Evolutionary conservation across 495 filamentous ascomycete species (phyloP).

Genomic region (Geoglossum glabrum): DNA sequence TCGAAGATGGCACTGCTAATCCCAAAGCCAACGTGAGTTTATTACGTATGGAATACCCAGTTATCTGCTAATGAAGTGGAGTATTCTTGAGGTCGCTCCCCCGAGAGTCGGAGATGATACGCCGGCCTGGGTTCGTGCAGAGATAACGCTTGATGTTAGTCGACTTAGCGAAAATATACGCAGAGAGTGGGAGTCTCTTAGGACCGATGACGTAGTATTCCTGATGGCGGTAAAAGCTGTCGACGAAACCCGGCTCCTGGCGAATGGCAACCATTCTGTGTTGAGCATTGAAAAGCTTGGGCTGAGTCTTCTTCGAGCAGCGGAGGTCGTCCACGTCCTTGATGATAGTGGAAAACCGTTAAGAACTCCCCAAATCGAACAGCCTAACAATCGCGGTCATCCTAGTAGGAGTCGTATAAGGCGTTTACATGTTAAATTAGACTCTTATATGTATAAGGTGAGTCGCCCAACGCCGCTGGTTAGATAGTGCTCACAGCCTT

Average conservation of each 20-base stretch:
- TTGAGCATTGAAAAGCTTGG: conserved; percentile 38
- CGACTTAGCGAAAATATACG: conserved; percentile 52
- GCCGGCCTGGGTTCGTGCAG: conserved; percentile 70
- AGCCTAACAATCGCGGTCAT: conserved; percentile 33
- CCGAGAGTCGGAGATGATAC: conserved; percentile 67
- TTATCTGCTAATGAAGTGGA: conserved; percentile 7
- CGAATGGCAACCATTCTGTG: conserved; percentile 30
- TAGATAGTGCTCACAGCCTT: conserved; percentile 2
- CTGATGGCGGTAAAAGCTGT: conserved; percentile 51
- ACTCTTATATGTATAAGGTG: conserved; percentile 52
- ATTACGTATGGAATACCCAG: background rate
- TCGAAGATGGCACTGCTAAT: conserved; percentile 86
- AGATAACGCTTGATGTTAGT: conserved; percentile 74
- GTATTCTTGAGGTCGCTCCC: conserved; percentile 65
- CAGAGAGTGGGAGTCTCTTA: conserved; percentile 78
- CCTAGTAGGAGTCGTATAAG: conserved; percentile 25
- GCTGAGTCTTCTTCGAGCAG: conserved; percentile 53
- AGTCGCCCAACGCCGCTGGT: background rate
- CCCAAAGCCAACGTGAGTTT: conserved; percentile 44
- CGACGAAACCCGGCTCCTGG: conserved; percentile 23
- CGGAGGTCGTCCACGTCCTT: conserved; percentile 69
- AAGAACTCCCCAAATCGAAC: conserved; percentile 32
- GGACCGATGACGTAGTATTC: conserved; percentile 79
- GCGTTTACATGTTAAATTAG: conserved; percentile 61
- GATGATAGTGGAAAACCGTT: conserved; percentile 72